A percentile compares a stretch with the other conserved stretches of the same genome.
These are phyloP conservation scores for Kalanchoe fedtschenkoi DNA, from an alignment of 164 flowering plant species.

Conservation along the genomic window DNA sequence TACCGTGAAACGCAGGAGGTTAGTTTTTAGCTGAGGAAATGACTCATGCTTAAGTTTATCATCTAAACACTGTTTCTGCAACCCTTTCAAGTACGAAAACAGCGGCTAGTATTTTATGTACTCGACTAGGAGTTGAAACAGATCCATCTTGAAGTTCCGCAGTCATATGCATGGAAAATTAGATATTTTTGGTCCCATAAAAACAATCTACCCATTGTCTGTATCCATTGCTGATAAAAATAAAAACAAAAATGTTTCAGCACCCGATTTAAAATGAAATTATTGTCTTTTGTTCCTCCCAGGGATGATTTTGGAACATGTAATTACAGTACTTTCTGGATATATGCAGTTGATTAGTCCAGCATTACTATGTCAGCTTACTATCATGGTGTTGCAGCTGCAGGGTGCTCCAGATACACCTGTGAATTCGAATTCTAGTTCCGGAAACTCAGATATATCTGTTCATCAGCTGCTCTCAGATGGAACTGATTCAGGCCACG, in stretches of 20 bases:
- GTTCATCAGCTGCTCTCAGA: slow-evolving; percentile 40
- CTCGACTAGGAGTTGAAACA: no score
- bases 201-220: not conserved
- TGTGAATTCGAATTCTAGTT: slow-evolving; percentile 46
- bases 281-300: no score
- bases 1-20: slow-evolving; percentile 96
- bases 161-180: no score
- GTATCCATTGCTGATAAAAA: no score
- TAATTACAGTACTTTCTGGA: not conserved
- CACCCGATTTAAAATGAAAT: no score
- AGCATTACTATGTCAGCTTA: slow-evolving; percentile 3
- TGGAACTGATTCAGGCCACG: slow-evolving; percentile 46
- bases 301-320: no score
- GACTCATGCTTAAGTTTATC: not conserved
- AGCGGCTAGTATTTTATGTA: not conserved
- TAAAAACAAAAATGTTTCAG: no score
- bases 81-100: not conserved
- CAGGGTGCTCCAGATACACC: slow-evolving; percentile 67
- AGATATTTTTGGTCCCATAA: no score
- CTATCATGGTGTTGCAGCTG: slow-evolving; percentile 16
- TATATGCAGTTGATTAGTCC: not conserved
- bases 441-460: slow-evolving; percentile 41
- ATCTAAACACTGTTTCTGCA: not conserved
- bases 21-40: slow-evolving; percentile 20
- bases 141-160: no score